Evolutionary conservation across 2,329 filamentous ascomycete genomes (phyloP).

Genomic region (Stagonosporopsis chrysanthemi): DNA sequence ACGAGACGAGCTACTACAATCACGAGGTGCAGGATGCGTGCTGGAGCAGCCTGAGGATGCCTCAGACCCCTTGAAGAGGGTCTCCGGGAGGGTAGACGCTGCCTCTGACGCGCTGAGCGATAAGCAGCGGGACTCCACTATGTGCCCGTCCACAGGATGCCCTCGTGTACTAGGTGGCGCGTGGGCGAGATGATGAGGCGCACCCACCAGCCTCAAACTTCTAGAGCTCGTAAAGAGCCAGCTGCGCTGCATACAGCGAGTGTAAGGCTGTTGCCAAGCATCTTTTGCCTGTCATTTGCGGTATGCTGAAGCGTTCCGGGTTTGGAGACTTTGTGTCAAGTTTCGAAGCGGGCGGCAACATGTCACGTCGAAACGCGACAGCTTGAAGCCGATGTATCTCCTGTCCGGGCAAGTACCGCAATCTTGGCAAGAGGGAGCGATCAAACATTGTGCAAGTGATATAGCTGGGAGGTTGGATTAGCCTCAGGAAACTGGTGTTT

Average conservation of each 20-base stretch:
- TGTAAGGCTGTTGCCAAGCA: constrained; percentile 5
- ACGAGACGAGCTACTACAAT: constrained; percentile 32
- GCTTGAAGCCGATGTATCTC: constrained; percentile 18
- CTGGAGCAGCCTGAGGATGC: constrained; percentile 19
- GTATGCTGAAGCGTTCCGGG: constrained; percentile 15
- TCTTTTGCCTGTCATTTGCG: background rate
- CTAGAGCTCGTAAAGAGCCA: constrained; percentile 7
- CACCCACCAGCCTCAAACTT: constrained; percentile 33
- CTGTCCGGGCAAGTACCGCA: constrained; percentile 18
- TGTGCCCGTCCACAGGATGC: constrained; percentile 4
- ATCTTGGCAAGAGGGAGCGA: constrained; percentile 10
- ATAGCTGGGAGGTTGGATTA: constrained; percentile 15
- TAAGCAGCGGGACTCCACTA: constrained; percentile 16
- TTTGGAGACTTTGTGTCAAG: constrained; percentile 30
- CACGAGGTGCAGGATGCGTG: constrained; percentile 18
- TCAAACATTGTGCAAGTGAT: constrained; percentile 22
- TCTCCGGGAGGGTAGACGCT: constrained; percentile 3
- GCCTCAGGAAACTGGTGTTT: constrained; percentile 26
- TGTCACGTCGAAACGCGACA: constrained; percentile 33
- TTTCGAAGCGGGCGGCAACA: constrained; percentile 34
- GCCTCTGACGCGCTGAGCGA: constrained; percentile 19
- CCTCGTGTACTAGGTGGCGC: constrained; percentile 21
- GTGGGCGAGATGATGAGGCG: constrained; percentile 23
- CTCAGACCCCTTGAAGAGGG: constrained; percentile 21
- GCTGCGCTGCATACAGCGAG: background rate